A percentile compares a stretch with the other conserved stretches of the same genome.
These are phyloP conservation scores for Picea abies DNA, from an alignment of 83 land plant genomes.

Conservation along the genomic window DNA sequence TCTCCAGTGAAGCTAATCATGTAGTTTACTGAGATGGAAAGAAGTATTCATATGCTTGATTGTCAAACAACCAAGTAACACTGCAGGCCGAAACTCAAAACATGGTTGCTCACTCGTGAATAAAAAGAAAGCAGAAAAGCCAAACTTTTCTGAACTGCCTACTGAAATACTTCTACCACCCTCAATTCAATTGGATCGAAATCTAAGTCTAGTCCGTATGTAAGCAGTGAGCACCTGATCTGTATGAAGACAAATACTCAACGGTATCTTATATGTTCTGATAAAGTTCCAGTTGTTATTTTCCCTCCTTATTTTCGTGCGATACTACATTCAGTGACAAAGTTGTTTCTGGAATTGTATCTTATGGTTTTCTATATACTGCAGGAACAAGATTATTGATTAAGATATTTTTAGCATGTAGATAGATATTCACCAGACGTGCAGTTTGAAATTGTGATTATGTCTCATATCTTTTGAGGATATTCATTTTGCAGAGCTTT, in stretches of 20 bases:
- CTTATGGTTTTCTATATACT: not conserved
- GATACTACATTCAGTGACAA: not conserved
- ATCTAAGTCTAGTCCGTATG: not conserved
- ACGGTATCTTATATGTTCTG: not conserved
- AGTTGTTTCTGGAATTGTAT: not conserved
- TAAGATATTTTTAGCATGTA: not conserved
- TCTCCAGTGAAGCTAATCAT: too few species aligned
- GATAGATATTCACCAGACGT: not conserved
- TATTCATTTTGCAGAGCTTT: constrained; percentile 58
- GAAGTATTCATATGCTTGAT: too few species aligned
- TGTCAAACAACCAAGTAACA: too few species aligned
- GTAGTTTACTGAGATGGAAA: too few species aligned
- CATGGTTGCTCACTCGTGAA: too few species aligned
- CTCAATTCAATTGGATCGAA: too few species aligned
- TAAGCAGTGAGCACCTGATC: not conserved
- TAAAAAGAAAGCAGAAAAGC: too few species aligned
- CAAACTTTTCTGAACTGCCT: too few species aligned
- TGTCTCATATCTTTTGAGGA: not conserved
- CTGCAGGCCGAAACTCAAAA: too few species aligned
- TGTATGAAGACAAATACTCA: not conserved
- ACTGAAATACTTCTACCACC: too few species aligned
- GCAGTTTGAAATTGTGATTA: not conserved
- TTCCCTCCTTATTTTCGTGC: not conserved
- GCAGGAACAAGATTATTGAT: not conserved
- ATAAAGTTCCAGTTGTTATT: not conserved